phyloP scores from a whole-genome alignment of 345 rosid species.

The Gossypium anomalum region DNA sequence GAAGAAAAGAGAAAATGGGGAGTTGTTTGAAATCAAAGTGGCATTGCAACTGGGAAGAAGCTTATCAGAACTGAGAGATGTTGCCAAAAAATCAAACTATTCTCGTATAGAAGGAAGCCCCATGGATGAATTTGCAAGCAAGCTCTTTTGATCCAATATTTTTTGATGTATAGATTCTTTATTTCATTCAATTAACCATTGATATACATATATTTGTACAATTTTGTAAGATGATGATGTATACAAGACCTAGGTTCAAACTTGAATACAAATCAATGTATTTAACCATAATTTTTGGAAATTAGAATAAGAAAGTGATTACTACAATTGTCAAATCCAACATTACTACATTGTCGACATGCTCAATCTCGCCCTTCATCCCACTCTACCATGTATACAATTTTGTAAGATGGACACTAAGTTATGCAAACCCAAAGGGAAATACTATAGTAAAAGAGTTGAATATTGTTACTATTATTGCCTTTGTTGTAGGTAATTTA shows the following conservation, averaged over 20 bases:
- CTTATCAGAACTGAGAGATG: constrained; percentile 35
- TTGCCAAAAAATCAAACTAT: constrained; percentile 23
- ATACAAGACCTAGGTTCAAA: not conserved
- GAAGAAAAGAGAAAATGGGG: constrained; percentile 40
- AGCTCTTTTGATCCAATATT: constrained; percentile 29
- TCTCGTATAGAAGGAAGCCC: constrained; percentile 12
- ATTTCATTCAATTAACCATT: not conserved
- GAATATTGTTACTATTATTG: too few relatives aligned
- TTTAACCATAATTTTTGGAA: not conserved
- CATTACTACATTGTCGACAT: too few relatives aligned
- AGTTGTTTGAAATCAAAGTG: constrained; percentile 33
- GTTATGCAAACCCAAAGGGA: too few relatives aligned
- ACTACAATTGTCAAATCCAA: too few relatives aligned
- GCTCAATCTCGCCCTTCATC: too few relatives aligned
- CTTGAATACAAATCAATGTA: not conserved
- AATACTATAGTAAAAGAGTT: too few relatives aligned
- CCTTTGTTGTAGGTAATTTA: too few relatives aligned
- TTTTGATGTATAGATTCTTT: not conserved
- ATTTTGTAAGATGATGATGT: not conserved
- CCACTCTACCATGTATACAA: too few relatives aligned
- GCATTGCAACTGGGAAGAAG: constrained; percentile 48
- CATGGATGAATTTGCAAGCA: constrained; percentile 47
- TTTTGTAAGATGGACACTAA: too few relatives aligned
- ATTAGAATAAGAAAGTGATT: not conserved
- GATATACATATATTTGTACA: not conserved